Percentiles rank a stretch among this genome's conserved stretches.
Evolutionary conservation across 805 yeast species (phyloP).

Genomic region (Zygoascus bituminiphila): DNA sequence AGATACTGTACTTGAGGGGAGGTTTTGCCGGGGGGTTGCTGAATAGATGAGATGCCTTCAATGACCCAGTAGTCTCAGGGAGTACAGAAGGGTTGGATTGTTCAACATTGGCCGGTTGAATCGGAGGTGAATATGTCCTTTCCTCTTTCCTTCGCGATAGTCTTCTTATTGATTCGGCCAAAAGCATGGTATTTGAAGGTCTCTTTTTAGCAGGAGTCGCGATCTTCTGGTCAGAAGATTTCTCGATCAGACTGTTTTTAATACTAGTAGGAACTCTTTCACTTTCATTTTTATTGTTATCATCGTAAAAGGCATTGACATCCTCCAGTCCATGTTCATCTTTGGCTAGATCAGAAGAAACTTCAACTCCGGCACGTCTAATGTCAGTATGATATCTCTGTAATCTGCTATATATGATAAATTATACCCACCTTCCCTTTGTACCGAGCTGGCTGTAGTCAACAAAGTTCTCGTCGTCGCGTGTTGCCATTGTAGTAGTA

Average conservation of each 20-base stretch:
- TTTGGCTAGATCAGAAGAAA: conserved; percentile 10
- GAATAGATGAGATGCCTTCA: no score
- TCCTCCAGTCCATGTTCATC: conserved; percentile 22
- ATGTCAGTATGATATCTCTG: no score
- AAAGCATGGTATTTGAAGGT: background rate
- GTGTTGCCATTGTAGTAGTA: conserved; percentile 2
- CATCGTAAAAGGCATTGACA: conserved; percentile 17
- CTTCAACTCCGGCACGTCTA: conserved; percentile 17
- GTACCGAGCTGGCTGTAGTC: conserved; percentile 7
- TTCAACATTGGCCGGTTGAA: no score
- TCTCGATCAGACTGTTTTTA: no score
- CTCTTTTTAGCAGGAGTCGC: background rate
- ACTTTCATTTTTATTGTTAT: background rate
- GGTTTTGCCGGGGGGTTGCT: no score
- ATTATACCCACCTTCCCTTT: conserved; percentile 8
- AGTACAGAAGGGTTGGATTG: no score
- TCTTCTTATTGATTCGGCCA: background rate
- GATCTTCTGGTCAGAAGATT: no score
- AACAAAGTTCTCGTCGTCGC: conserved; percentile 3
- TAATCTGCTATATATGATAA: background rate
- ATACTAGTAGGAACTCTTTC: no score
- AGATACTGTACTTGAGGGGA: no score
- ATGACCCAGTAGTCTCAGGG: no score
- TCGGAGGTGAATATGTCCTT: background rate
- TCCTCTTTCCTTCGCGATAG: background rate